Evolutionary conservation across 345 rosid genomes (phyloP).

Genomic region (Arabidopsis suecica): DNA sequence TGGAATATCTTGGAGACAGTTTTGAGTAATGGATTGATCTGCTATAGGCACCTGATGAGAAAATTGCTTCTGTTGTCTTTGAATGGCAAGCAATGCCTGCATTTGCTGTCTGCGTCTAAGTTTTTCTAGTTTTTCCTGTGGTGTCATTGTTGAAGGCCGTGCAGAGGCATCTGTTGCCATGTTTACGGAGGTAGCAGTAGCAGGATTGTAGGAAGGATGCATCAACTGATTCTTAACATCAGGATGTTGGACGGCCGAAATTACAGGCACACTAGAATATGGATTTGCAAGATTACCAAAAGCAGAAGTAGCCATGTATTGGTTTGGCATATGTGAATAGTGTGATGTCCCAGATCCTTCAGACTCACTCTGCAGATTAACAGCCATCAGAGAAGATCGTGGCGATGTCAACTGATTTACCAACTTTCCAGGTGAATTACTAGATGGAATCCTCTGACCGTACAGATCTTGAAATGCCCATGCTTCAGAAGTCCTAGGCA

Average conservation of each 20-base stretch:
- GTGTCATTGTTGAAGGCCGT: slow-evolving; percentile 78
- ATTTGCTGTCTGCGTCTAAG: slow-evolving; percentile 91
- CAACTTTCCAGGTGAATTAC: slow-evolving; percentile 41
- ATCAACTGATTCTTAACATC: slow-evolving; percentile 55
- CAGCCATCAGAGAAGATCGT: slow-evolving; percentile 53
- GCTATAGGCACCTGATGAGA: slow-evolving; percentile 50
- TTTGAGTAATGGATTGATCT: slow-evolving; percentile 53
- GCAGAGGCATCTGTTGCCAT: slow-evolving; percentile 50
- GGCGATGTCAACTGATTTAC: slow-evolving; percentile 52
- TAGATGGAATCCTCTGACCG: slow-evolving; percentile 55
- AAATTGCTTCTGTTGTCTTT: slow-evolving; percentile 82
- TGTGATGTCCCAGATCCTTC: slow-evolving; percentile 57
- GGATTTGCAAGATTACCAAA: slow-evolving; percentile 63
- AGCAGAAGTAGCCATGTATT: slow-evolving; percentile 54
- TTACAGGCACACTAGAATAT: slow-evolving; percentile 57
- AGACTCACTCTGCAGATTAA: slow-evolving; percentile 55
- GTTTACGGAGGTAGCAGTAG: slow-evolving; percentile 48
- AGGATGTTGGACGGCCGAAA: slow-evolving; percentile 55
- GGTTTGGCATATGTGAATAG: slow-evolving; percentile 56
- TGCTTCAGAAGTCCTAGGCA: slow-evolving; percentile 51
- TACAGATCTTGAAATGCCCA: slow-evolving; percentile 49
- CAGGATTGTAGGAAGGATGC: slow-evolving; percentile 60
- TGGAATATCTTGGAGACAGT: slow-evolving; percentile 53
- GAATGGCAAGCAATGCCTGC: slow-evolving; percentile 97
- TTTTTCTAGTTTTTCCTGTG: slow-evolving; percentile 93